Conservation (phyloP, 1,139 yeast genomes). For the Eremothecium gossypii region DNA sequence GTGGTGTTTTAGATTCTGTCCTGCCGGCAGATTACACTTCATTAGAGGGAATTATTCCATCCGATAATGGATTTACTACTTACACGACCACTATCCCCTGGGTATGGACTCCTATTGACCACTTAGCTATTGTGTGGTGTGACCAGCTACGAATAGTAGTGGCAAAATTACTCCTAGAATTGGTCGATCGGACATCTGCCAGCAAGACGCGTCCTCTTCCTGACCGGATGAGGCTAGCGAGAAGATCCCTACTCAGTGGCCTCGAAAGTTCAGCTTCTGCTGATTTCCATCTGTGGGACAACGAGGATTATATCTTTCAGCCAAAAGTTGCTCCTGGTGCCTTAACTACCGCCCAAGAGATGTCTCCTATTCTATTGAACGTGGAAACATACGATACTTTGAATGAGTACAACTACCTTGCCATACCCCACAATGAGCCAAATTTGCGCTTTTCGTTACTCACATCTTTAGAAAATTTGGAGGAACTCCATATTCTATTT, state of each 20-base stretch:
- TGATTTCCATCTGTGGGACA: conserved; percentile 16
- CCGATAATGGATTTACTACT: conserved; percentile 69
- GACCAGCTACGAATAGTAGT: conserved; percentile 66
- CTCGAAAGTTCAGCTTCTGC: conserved; percentile 37
- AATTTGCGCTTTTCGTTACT: too few relatives aligned
- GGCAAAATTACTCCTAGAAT: conserved; percentile 50
- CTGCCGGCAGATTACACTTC: conserved; percentile 93
- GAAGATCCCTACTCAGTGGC: conserved; percentile 47
- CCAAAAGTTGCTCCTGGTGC: conserved; percentile 10
- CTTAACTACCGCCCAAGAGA: background rate
- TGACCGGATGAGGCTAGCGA: conserved; percentile 50
- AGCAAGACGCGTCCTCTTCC: conserved; percentile 41
- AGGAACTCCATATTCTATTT: too few relatives aligned
- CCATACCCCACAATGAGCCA: too few relatives aligned
- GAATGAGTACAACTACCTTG: too few relatives aligned
- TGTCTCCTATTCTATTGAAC: too few relatives aligned
- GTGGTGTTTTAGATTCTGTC: conserved; percentile 74
- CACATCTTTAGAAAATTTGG: too few relatives aligned
- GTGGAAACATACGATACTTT: too few relatives aligned
- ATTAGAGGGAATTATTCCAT: conserved; percentile 62
- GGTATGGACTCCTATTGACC: conserved; percentile 95
- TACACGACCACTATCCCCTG: conserved; percentile 80
- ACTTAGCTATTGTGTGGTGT: conserved; percentile 96
- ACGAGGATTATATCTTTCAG: background rate
- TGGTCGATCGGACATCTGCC: conserved; percentile 41